Percentiles rank a stretch among this genome's conserved stretches.
Conservation (phyloP, 2,329 filamentous ascomycete species). For the Passalora sequoiae region DNA sequence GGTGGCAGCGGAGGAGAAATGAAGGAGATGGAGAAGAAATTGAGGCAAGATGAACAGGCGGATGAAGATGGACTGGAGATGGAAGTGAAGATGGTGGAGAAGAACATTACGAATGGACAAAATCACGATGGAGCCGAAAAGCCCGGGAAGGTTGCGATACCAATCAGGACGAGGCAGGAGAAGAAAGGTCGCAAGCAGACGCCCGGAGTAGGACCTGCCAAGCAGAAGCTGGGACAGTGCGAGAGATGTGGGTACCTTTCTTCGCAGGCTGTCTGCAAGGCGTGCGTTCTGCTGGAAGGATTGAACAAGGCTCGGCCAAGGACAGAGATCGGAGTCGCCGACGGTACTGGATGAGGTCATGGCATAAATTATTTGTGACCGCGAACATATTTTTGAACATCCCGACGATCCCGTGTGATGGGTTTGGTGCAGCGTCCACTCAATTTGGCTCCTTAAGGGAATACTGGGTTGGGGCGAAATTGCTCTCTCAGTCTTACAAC, state of each 20-base stretch:
- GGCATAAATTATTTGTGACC: no score
- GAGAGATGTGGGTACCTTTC: slow-evolving; percentile 90
- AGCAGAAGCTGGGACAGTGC: slow-evolving; percentile 76
- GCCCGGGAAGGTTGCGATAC: slow-evolving; percentile 13
- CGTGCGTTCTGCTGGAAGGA: slow-evolving; percentile 81
- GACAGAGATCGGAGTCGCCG: slow-evolving; percentile 33
- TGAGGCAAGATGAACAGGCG: slow-evolving; percentile 61
- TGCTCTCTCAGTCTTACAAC: no score
- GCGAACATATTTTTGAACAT: no score
- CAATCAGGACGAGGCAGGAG: slow-evolving; percentile 34
- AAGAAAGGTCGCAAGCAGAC: slow-evolving; percentile 20
- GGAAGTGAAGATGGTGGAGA: slow-evolving; percentile 50
- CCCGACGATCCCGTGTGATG: no score
- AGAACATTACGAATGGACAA: slow-evolving; percentile 6
- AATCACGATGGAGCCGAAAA: slow-evolving; percentile 7
- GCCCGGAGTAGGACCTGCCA: slow-evolving; percentile 34
- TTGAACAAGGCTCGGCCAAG: slow-evolving; percentile 67
- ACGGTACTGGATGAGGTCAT: slow-evolving; percentile 13
- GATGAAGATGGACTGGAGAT: slow-evolving; percentile 54
- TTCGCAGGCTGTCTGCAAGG: slow-evolving; percentile 89
- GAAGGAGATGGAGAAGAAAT: slow-evolving; percentile 70
- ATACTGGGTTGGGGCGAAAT: no score
- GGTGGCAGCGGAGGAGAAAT: slow-evolving; percentile 68
- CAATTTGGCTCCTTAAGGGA: no score
- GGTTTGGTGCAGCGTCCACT: no score